Evolutionary conservation across 768 basidiomycete genomes (phyloP).

Genomic region (Tricholoma flavovirens): DNA sequence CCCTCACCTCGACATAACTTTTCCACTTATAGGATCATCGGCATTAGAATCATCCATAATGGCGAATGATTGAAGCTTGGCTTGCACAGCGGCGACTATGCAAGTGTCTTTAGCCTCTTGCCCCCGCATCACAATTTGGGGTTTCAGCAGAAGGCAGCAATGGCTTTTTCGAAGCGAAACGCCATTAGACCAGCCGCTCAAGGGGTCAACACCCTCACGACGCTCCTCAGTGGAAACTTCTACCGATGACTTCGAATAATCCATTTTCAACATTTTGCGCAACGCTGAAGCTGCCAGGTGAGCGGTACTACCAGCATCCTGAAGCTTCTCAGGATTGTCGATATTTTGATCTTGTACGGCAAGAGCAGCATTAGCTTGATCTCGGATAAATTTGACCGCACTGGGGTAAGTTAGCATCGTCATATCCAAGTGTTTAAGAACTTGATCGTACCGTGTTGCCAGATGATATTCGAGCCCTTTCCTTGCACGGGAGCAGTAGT

Average conservation of each 20-base stretch:
- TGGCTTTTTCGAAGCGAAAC: constrained; percentile 66
- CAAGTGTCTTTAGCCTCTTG: constrained; percentile 48
- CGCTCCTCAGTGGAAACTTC: constrained; percentile 26
- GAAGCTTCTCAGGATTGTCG: constrained; percentile 22
- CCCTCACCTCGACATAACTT: constrained; percentile 78
- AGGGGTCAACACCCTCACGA: constrained; percentile 44
- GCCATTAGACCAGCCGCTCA: constrained; percentile 69
- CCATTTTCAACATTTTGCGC: constrained; percentile 57
- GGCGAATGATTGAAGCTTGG: constrained; percentile 69
- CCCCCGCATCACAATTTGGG: constrained; percentile 78
- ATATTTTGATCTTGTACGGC: constrained; percentile 21
- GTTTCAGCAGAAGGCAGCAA: constrained; percentile 84
- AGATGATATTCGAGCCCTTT: constrained; percentile 84
- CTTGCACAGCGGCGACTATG: constrained; percentile 75
- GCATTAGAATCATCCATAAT: constrained; percentile 76
- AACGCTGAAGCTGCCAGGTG: constrained; percentile 64
- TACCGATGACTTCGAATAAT: constrained; percentile 43
- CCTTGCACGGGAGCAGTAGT: constrained; percentile 71
- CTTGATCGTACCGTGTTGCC: constrained; percentile 61
- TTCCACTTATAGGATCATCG: constrained; percentile 80
- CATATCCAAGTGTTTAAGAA: constrained; percentile 5
- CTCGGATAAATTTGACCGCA: constrained; percentile 82
- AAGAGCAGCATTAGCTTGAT: constrained; percentile 58
- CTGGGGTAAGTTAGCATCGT: constrained; percentile 27
- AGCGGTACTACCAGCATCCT: constrained; percentile 38